Evolutionary conservation across 2,329 filamentous ascomycete genomes (phyloP).

Genomic region (Clarireedia paspali): DNA sequence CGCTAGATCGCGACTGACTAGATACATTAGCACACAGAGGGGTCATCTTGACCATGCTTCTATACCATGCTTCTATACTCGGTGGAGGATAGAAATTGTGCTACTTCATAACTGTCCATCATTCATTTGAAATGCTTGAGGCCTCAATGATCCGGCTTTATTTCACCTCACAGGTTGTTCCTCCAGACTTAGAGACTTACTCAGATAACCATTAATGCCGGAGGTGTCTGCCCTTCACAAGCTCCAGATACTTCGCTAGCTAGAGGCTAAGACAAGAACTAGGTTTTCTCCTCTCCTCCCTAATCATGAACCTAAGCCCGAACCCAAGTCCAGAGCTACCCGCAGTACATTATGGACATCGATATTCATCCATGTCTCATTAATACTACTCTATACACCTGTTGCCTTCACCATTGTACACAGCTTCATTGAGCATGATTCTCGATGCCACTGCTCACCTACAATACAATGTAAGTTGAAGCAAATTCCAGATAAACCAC

Average conservation of each 20-base stretch:
- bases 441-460: background rate
- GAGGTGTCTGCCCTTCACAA: background rate
- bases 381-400: background rate
- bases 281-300: background rate
- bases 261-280: no score
- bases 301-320: background rate
- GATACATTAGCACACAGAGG: no score
- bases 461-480: background rate
- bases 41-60: no score
- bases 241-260: background rate
- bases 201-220: background rate
- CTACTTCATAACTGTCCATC: no score
- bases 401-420: background rate
- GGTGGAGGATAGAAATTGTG: no score
- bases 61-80: no score
- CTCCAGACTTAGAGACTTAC: no score
- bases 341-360: background rate
- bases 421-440: background rate
- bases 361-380: background rate
- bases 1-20: no score
- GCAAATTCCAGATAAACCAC: rapidly evolving
- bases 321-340: background rate
- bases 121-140: no score
- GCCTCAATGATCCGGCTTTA: no score
- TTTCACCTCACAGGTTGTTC: no score